phyloP scores from a whole-genome alignment of 345 rosid genomes.

The Eucalyptus tenuipes region DNA sequence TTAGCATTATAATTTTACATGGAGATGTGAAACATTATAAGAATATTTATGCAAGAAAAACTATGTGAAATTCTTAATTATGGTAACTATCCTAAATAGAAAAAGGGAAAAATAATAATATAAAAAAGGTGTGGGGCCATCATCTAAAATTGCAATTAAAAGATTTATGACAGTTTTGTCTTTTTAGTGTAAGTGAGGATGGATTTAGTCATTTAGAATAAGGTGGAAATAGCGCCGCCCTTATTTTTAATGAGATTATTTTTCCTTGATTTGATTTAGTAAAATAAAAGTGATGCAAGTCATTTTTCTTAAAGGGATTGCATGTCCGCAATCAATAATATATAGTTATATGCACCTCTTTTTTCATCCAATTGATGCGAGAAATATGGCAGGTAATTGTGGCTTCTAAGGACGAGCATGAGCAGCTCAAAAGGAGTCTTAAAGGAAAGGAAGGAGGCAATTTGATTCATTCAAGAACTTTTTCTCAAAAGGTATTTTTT shows the following conservation, averaged over 20 bases:
- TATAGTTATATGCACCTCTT: not conserved
- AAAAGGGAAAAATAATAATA: too few species aligned
- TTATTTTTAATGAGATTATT: not conserved
- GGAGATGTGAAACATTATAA: too few species aligned
- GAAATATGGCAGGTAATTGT: conserved; percentile 13
- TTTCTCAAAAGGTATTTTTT: not conserved
- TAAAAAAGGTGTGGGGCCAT: too few species aligned
- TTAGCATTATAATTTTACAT: too few species aligned
- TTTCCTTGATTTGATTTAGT: not conserved
- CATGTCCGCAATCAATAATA: not conserved
- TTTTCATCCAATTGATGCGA: not conserved
- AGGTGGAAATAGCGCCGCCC: too few species aligned
- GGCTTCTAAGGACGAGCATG: conserved; percentile 4
- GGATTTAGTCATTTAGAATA: too few species aligned
- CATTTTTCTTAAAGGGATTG: not conserved
- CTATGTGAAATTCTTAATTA: too few species aligned
- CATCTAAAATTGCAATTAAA: too few species aligned
- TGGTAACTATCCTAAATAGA: too few species aligned
- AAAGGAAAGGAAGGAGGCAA: conserved; percentile 2
- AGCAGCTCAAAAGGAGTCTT: conserved; percentile 13
- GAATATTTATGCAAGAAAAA: too few species aligned
- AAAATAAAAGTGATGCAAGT: not conserved
- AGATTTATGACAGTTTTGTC: too few species aligned
- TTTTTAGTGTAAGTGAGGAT: too few species aligned
- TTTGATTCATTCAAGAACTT: conserved; percentile 7